Base-by-base conservation (phyloP, 345 rosid species). In the Physaria fendleri region DNA sequence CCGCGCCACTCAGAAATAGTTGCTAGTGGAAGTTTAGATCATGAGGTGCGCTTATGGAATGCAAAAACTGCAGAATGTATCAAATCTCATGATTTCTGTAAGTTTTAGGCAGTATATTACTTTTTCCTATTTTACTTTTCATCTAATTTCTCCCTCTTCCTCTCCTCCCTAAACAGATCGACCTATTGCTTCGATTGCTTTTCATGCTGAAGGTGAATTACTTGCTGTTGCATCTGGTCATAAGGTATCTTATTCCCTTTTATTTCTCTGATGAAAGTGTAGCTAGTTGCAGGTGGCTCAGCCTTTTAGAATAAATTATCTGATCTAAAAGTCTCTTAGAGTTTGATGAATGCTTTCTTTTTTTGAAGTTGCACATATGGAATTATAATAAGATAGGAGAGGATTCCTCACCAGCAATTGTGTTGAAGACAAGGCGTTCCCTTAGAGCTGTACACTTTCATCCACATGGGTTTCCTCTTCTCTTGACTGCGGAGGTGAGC, bases 11-110 rank as follows among this genome's bases (percentile, higher is more conserved):
- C 90, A 8, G 79, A 81, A 63, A 82, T 86, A 67, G 80, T 86
- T 78, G 95, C 95, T 47, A 86, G 90, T 78, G 90, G 95, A 68
- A 86, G 95, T 76, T 83, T 86, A 77, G 95, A 86, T 78, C 82
- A 78, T 55, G 85, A 86, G 74, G 90, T 86, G 71, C 85, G 88
- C 74, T 74, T 83, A 47, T 86, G 95, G 95, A 77, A 83, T 78
- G 81, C 90, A 71, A 83, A 74, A 67, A 81, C 84, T 15, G 56
- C 84, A 1, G 95, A 77, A 71, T 86, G 90, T 51, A 74, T 80
- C 44, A 84, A 83, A 65, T 78, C 84, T 59, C 84, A 77, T 72
- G 84, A 83, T 77, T 86, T 86, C 74, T 79, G 95, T 86, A 85
- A 64, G 72, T 71, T 21, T 35, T 64, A 23, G 22, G 24, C 41